Evolutionary conservation across 1,284 basidiomycete genomes (phyloP), one percentile per base, ranked within the genome.

Genomic region (Ustilago trichophora): DNA sequence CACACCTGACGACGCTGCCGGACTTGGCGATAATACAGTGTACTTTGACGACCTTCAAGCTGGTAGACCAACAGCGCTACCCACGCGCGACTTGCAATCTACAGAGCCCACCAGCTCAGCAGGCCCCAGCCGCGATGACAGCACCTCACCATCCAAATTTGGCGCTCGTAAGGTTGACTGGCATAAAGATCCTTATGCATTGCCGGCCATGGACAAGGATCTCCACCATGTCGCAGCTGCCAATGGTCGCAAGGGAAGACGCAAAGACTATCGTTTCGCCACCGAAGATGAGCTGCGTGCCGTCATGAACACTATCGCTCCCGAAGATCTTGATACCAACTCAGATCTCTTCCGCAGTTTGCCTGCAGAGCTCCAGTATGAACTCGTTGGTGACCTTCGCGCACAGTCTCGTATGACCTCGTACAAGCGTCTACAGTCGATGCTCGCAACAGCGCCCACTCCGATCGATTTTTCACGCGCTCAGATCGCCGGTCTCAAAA

Each of bases 361-460:
- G 10, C 93, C 96, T 0, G 92, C 92, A 0, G 94, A 98, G 82
- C 88, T 96, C 19, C 93, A 99, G 80, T 99, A 98, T 82, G 96
- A 99, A 84, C 93, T 99, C 69, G 90, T 98, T 24, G 95, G 95
- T 54, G 96, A 99, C 83, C 84, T 98, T 54, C 88, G 94, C 4
- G 84, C 95, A 37, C 93, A 93, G 80, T 97, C 93, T 1, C 87
- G 96, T 2, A 93, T 96, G 82, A 95, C 93, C 7, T 96, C 92
- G 6, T 90, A 94, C 83, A 88, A 88, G 45, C 90, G 96, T 10
- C 84, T 98, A 26, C 90, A 95, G 73, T 89, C 90, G 52, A 99
- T 98, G 96, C 84, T 97, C 7, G 85, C 85, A 40, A 87, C 86
- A 11, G 87, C 93, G 0, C 86, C 86, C 1, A 95, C 93, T 0